Evolutionary conservation across 2,329 filamentous ascomycete genomes (phyloP).

Genomic region (Ophiosphaerella narmari): DNA sequence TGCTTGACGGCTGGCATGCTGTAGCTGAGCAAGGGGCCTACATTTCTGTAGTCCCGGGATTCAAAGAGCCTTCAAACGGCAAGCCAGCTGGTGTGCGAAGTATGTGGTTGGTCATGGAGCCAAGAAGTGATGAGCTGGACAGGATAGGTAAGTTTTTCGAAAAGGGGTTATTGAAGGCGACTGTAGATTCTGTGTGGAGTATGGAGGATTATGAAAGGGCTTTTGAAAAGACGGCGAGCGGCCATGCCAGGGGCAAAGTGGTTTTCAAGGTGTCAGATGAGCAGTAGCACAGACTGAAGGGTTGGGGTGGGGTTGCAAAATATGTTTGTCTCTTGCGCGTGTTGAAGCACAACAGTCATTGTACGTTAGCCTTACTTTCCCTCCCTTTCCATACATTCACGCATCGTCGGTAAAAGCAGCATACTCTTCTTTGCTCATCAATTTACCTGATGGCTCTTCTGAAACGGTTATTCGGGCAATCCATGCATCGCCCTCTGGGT

Average conservation of each 20-base stretch:
- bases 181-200: conserved; percentile 51
- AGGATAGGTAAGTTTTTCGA: conserved; percentile 49
- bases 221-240: conserved; percentile 46
- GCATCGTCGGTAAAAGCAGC: conserved; percentile 69
- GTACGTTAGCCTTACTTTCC: not conserved
- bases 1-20: conserved; percentile 51
- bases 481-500: conserved; percentile 90
- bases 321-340: not conserved
- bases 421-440: conserved; percentile 82
- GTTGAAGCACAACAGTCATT: not conserved
- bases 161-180: conserved; percentile 40
- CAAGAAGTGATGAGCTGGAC: conserved; percentile 44
- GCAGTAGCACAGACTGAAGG: not conserved
- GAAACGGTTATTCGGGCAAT: conserved; percentile 83
- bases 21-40: conserved; percentile 46
- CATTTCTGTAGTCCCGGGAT: conserved; percentile 45
- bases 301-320: no score
- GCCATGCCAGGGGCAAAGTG: conserved; percentile 52
- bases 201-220: conserved; percentile 49
- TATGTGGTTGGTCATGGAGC: conserved; percentile 52
- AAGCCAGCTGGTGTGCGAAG: conserved; percentile 38
- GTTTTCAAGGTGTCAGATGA: conserved; percentile 28
- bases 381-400: conserved; percentile 2
- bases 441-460: conserved; percentile 61
- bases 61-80: conserved; percentile 34